phyloP scores from a whole-genome alignment of 345 rosid species.

The Barbarea vulgaris region DNA sequence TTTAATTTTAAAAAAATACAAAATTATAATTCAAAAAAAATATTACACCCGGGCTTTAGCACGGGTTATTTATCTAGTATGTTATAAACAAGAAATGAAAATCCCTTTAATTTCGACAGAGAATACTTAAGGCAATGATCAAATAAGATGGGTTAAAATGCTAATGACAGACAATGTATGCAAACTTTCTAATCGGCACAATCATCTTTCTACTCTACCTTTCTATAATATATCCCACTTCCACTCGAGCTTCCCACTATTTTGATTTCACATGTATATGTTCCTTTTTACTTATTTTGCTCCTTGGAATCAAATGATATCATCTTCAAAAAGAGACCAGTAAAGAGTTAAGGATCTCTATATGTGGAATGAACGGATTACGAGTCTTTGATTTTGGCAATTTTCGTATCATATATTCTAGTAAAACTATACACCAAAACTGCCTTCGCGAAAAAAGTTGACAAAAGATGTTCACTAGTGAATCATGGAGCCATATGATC shows the following conservation, averaged over 20 bases:
- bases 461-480: background rate
- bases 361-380: background rate
- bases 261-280: background rate
- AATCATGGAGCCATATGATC: slow-evolving; percentile 30
- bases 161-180: no score
- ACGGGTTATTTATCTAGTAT: no score
- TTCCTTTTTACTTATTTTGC: background rate
- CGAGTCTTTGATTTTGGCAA: background rate
- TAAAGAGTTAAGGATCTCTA: background rate
- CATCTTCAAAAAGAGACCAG: background rate
- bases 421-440: slow-evolving; percentile 30
- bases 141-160: no score
- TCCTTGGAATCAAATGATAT: background rate
- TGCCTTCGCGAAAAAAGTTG: background rate
- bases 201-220: background rate
- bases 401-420: background rate
- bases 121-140: no score
- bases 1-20: no score
- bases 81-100: no score
- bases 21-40: no score
- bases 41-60: no score
- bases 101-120: no score
- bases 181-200: no score
- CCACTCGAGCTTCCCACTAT: no score
- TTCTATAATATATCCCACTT: background rate